Evolutionary conservation across 2,329 filamentous ascomycete species (phyloP).

Genomic region (Aspergillus melleus): DNA sequence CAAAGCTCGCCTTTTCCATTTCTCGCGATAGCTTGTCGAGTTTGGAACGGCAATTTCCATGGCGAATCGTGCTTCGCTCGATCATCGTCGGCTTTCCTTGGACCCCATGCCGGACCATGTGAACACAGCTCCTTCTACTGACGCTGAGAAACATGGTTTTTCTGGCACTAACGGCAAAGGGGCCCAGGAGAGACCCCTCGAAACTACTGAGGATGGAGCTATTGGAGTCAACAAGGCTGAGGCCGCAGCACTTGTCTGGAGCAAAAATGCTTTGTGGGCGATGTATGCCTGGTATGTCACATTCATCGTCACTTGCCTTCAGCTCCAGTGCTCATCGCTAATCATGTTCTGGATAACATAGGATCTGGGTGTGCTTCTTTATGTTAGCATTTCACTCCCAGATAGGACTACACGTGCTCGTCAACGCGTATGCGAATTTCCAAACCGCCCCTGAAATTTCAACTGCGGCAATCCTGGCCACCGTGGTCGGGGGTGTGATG

Average conservation of each 20-base stretch:
- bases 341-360: constrained; percentile 10
- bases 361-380: constrained; percentile 51
- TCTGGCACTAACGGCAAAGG: neutral
- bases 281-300: constrained; percentile 13
- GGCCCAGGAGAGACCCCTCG: neutral
- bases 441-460: constrained; percentile 50
- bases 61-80: neutral
- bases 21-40: neutral
- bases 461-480: constrained; percentile 56
- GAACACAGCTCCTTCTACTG: neutral
- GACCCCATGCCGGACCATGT: neutral
- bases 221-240: neutral
- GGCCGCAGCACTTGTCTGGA: constrained; percentile 47
- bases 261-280: constrained; percentile 33
- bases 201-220: neutral
- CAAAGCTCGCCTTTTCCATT: neutral
- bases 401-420: constrained; percentile 45
- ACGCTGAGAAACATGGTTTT: neutral
- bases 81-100: neutral
- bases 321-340: too few relatives aligned
- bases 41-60: neutral
- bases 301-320: too few relatives aligned
- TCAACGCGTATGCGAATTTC: constrained; percentile 56
- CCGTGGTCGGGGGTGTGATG: constrained; percentile 57
- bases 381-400: constrained; percentile 47